A percentile compares a stretch with the other conserved stretches of the same genome.
Evolutionary conservation across 805 yeast genomes (phyloP).

Genomic region (Ogataea naganishii): DNA sequence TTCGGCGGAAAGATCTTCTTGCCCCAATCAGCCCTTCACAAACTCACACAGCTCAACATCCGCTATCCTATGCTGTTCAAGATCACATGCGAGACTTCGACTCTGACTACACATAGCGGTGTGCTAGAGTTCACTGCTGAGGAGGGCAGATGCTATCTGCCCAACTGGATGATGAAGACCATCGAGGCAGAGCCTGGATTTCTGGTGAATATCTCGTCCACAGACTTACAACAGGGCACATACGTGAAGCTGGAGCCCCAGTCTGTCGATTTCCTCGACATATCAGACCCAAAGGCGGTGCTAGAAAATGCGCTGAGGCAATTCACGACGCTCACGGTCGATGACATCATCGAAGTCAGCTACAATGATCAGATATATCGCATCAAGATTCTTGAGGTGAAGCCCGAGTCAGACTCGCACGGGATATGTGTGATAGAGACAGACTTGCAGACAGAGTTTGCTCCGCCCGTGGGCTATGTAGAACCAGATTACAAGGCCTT

Average conservation of each 20-base stretch:
- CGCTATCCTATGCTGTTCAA: constrained; percentile 95
- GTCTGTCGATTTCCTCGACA: constrained; percentile 84
- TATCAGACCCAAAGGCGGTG: constrained; percentile 94
- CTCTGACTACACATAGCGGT: constrained; percentile 72
- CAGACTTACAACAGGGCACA: constrained; percentile 76
- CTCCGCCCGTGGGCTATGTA: constrained; percentile 97
- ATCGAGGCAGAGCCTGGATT: constrained; percentile 69
- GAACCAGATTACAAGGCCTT: constrained; percentile 64
- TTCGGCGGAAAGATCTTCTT: constrained; percentile 93
- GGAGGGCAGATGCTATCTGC: constrained; percentile 91
- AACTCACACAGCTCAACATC: constrained; percentile 82
- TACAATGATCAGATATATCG: constrained; percentile 75
- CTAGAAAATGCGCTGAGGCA: constrained; percentile 85
- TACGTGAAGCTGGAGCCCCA: constrained; percentile 96
- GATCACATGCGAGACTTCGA: constrained; percentile 53
- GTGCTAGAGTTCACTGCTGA: constrained; percentile 95
- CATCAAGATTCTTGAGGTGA: constrained; percentile 78
- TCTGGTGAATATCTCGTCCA: constrained; percentile 63
- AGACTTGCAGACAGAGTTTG: constrained; percentile 93
- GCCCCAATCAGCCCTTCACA: constrained; percentile 88
- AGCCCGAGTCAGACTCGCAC: constrained; percentile 56
- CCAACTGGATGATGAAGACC: constrained; percentile 93
- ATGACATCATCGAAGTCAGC: constrained; percentile 75
- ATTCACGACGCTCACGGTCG: constrained; percentile 78
- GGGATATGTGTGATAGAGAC: constrained; percentile 96